Conservation (phyloP, 2,329 filamentous ascomycete genomes). For the Penicillium fuscoglaucum region DNA sequence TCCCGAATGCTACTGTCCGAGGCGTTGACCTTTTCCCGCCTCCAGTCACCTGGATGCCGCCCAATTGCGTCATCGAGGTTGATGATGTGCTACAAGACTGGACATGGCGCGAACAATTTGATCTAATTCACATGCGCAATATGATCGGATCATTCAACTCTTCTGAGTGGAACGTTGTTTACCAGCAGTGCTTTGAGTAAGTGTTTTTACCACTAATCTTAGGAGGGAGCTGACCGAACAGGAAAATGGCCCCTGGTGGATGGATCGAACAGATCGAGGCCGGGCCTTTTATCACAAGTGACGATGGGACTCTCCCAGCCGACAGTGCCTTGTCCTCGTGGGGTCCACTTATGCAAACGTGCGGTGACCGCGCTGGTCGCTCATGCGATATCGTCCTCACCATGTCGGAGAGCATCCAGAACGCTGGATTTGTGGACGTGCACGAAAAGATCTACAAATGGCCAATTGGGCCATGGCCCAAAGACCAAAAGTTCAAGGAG, state of each 20-base stretch:
- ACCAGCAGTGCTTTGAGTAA: conserved; percentile 22
- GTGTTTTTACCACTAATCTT: background rate
- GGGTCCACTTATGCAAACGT: conserved; percentile 20
- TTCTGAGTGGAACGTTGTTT: conserved; percentile 19
- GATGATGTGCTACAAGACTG: conserved; percentile 28
- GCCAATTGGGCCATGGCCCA: conserved; percentile 36
- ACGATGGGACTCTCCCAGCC: conserved; percentile 18
- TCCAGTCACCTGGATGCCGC: conserved; percentile 26
- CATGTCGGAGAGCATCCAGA: conserved; percentile 27
- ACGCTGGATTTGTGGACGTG: conserved; percentile 37
- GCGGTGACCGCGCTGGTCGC: conserved; percentile 24
- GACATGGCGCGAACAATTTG: conserved; percentile 27
- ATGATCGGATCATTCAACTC: conserved; percentile 19
- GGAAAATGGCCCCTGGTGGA: conserved; percentile 22
- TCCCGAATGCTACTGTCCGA: conserved; percentile 20
- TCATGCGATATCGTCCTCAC: conserved; percentile 23
- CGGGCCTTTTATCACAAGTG: conserved; percentile 14
- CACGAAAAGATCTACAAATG: conserved; percentile 32
- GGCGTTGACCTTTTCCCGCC: conserved; percentile 31
- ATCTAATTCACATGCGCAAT: conserved; percentile 29
- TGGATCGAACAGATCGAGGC: conserved; percentile 26
- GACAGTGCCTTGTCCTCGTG: conserved; percentile 17
- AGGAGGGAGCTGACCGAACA: background rate
- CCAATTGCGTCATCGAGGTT: conserved; percentile 33
- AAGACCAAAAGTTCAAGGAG: conserved; percentile 31